A percentile compares a stretch with the other conserved stretches of the same genome.
These are phyloP conservation scores for Gleditsia sinensis DNA, from an alignment of 306 rosid species.

Conservation along the genomic window DNA sequence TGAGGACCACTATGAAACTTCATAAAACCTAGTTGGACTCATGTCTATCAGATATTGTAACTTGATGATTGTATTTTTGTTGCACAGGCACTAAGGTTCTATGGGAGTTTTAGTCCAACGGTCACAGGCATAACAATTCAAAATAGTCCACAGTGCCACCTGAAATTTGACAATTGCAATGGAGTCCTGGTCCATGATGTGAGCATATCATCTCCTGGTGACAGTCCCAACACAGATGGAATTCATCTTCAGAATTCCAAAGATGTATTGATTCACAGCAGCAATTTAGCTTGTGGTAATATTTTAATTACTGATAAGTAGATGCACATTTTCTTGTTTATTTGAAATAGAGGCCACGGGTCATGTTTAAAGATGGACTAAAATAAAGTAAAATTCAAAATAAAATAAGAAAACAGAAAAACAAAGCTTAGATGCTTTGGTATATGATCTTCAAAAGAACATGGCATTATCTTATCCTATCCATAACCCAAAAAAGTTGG, in stretches of 20 bases:
- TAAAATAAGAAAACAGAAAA: constrained; percentile 11
- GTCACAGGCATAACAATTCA: constrained; percentile 88
- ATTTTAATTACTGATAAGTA: constrained; percentile 24
- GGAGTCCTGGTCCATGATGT: constrained; percentile 84
- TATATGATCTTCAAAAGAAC: constrained; percentile 23
- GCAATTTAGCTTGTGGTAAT: constrained; percentile 81
- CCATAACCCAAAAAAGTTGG: too few species aligned
- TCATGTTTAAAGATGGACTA: not conserved
- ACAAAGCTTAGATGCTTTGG: not conserved
- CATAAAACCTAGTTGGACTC: not conserved
- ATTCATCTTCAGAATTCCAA: constrained; percentile 94
- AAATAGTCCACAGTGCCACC: constrained; percentile 94
- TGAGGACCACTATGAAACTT: constrained; percentile 50
- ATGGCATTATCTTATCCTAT: constrained; percentile 43
- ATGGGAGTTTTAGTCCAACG: constrained; percentile 82
- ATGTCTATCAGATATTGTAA: constrained; percentile 29
- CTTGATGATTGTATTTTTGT: constrained; percentile 33
- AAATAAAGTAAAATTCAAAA: not conserved
- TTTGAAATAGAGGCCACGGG: not conserved
- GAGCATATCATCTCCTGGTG: constrained; percentile 76
- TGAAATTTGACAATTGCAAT: constrained; percentile 87
- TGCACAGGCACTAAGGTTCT: constrained; percentile 85
- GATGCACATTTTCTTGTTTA: constrained; percentile 6
- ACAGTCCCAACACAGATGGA: constrained; percentile 94
- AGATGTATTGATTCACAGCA: constrained; percentile 72